Evolutionary conservation across 805 yeast species (phyloP).

Genomic region (Nakazawaea holstii): DNA sequence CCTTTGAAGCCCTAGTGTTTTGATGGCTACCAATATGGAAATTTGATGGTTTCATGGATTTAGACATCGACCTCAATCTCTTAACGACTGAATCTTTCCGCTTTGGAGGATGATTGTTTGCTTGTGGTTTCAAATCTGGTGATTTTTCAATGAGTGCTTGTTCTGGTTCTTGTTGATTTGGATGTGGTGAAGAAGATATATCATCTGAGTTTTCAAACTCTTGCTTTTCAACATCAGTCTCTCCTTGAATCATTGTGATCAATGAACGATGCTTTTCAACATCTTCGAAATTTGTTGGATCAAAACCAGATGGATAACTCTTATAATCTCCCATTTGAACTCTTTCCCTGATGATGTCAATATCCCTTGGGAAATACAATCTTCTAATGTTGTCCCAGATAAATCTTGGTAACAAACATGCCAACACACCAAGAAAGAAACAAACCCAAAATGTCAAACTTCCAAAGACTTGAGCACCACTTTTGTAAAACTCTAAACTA

Average conservation of each 20-base stretch:
- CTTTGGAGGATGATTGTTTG: not conserved
- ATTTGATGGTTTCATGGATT: conserved; percentile 7
- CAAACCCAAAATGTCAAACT: conserved; percentile 63
- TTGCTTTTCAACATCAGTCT: not conserved
- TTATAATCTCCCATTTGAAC: conserved; percentile 47
- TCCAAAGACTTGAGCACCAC: conserved; percentile 62
- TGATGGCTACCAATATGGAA: not conserved
- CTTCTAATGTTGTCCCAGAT: conserved; percentile 41
- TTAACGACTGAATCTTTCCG: conserved; percentile 1
- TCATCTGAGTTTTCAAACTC: conserved; percentile 3
- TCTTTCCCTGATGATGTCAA: conserved; percentile 66
- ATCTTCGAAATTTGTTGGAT: conserved; percentile 41
- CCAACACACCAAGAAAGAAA: conserved; percentile 53
- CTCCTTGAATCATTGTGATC: not conserved
- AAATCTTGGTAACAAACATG: conserved; percentile 57
- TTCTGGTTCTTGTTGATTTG: not conserved
- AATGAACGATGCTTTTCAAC: conserved; percentile 16
- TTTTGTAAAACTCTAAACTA: conserved; percentile 60
- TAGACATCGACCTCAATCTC: conserved; percentile 6
- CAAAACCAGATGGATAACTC: conserved; percentile 43
- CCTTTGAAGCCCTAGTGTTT: not conserved
- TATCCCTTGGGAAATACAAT: conserved; percentile 56
- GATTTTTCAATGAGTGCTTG: not conserved
- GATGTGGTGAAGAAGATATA: not conserved
- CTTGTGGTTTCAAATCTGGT: too few relatives aligned